Percentiles rank a stretch among this genome's conserved stretches.
Evolutionary conservation across 2,329 filamentous ascomycete genomes (phyloP).

Genomic region (Colletotrichum plurivorum): DNA sequence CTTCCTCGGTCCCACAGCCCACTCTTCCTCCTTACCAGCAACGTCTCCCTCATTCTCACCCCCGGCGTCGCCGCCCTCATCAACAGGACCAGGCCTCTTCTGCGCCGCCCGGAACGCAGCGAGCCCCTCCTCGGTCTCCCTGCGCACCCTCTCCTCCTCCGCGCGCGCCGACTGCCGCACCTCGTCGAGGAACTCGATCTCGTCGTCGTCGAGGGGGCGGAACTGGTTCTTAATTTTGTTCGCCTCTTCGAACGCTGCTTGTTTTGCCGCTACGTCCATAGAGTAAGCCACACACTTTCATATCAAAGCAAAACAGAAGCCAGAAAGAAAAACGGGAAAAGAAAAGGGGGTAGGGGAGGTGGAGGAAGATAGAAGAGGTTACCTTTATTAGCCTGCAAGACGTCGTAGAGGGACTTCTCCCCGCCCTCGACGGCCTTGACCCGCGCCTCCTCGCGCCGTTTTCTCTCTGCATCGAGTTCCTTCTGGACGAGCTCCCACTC

Average conservation of each 20-base stretch:
- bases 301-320: not conserved
- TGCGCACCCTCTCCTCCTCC: slow-evolving; percentile 68
- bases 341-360: not conserved
- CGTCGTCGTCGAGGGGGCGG: slow-evolving; percentile 82
- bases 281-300: not conserved
- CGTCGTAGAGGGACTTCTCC: slow-evolving; percentile 79
- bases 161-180: slow-evolving; percentile 63
- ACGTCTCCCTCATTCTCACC: slow-evolving; percentile 40
- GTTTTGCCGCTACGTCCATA: slow-evolving; percentile 74
- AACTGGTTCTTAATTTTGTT: slow-evolving; percentile 82
- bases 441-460: slow-evolving; percentile 66
- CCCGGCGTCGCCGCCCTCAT: not conserved
- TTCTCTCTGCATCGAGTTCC: slow-evolving; percentile 74
- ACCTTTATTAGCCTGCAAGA: slow-evolving; percentile 88
- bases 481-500: slow-evolving; percentile 77
- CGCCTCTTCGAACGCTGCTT: slow-evolving; percentile 85
- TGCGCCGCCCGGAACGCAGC: slow-evolving; percentile 69
- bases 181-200: slow-evolving; percentile 80
- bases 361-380: slow-evolving; percentile 29
- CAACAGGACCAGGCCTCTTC: slow-evolving; percentile 42
- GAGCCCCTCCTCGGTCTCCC: slow-evolving; percentile 71
- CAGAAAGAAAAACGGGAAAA: no score
- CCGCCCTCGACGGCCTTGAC: slow-evolving; percentile 56
- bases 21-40: slow-evolving; percentile 47
- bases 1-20: slow-evolving; percentile 53